Base-by-base conservation (phyloP, 2,329 filamentous ascomycete species). In the Botrytis fragariae region DNA sequence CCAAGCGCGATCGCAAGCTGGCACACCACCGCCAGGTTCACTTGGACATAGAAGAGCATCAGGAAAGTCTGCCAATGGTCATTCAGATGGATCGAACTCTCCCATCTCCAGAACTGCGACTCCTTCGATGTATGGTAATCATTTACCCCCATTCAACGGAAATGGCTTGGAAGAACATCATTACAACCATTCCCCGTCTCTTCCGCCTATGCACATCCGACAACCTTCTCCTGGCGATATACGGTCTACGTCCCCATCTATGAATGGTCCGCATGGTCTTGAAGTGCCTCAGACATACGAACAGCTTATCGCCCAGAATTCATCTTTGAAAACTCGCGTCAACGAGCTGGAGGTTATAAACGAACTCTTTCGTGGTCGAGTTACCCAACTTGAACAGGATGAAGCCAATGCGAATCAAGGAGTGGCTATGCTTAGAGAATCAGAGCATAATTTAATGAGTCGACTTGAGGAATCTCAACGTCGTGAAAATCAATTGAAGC, bases 281-380 rank as follows among this genome's bases (percentile, higher is more conserved):
- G 93, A 95, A 74, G 86, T 89, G 7, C 89, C 92, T 0, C 92
- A 94, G 80, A 92, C 91, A 4, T 94, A 93, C 81, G 93, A 97
- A 80, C 91, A 93, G 74, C 87, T 97, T 37, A 85, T 94, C 70
- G 91, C 92, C 2, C 89, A 91, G 75, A 97, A 97, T 82, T 93
- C 93, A 8, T 92, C 91, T 69, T 86, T 98, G n/a, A 97, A 97
- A 84, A 99, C 96, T 0, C 91, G 96, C 60, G 95, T 99, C 48
- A 96, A 92, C 78, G 96, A 99, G 82, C 87, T 99, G 37, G 96
- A 99, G 81, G 89, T 99, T 70, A 98, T 99, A 85, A 98, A 95
- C 79, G 92, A 93, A 80, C 85, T 95, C 62, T 94, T 94, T 82
- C 87, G 91, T 69, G 91, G 91, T 54, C 89, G 92, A 18, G 90